Evolutionary conservation across 345 rosid species (phyloP).

Genomic region (Eucalyptus curtisii): DNA sequence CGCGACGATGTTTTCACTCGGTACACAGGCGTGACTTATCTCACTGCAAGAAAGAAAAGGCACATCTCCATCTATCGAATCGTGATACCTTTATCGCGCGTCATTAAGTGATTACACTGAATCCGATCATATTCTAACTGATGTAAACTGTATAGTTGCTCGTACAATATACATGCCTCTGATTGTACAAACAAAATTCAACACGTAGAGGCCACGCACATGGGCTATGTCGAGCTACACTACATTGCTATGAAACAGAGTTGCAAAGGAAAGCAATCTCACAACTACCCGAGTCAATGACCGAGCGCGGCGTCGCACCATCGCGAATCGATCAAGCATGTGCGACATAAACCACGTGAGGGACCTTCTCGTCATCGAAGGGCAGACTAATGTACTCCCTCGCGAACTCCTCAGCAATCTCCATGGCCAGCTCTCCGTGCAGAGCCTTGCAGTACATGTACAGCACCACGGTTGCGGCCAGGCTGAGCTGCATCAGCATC

Average conservation of each 20-base stretch:
- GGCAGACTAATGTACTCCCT: conserved; percentile 68
- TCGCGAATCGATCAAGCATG: neutral
- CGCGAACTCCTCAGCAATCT: conserved; percentile 70
- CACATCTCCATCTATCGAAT: neutral
- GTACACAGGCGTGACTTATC: neutral
- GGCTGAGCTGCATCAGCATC: conserved; percentile 11
- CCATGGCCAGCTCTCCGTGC: conserved; percentile 63
- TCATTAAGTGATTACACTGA: neutral
- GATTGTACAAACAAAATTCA: neutral
- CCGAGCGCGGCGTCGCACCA: neutral
- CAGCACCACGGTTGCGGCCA: conserved; percentile 47
- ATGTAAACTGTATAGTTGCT: neutral
- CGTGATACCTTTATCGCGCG: rapidly evolving
- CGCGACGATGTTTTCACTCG: neutral
- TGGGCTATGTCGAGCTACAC: neutral
- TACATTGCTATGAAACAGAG: neutral
- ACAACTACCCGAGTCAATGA: neutral
- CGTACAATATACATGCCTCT: neutral
- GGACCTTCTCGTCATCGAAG: conserved; percentile 62
- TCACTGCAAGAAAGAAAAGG: neutral
- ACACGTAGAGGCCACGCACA: neutral
- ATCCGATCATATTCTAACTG: neutral
- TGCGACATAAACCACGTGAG: conserved; percentile 19
- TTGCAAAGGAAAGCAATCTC: neutral
- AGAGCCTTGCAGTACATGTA: conserved; percentile 62